These are phyloP conservation scores for Metschnikowia henanensis DNA, from an alignment of 805 yeast genomes.

Conservation along the genomic window DNA sequence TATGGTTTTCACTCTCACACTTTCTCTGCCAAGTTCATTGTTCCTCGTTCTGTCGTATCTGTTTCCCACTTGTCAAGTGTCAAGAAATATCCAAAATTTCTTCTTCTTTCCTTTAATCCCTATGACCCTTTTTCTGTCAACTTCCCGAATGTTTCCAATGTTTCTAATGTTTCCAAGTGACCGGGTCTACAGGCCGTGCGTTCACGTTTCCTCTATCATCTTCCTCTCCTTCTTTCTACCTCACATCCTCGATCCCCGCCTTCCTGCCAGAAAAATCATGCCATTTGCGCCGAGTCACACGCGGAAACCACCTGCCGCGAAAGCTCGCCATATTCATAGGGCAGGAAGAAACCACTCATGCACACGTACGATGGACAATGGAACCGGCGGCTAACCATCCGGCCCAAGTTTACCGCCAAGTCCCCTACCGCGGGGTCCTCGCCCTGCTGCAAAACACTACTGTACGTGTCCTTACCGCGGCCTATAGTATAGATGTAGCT, in stretches of 20 bases:
- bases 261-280: neutral
- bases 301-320: conserved; percentile 12
- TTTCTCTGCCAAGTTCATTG: too few relatives aligned
- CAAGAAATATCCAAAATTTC: too few relatives aligned
- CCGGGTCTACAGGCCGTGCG: too few relatives aligned
- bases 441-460: conserved; percentile 45
- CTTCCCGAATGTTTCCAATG: too few relatives aligned
- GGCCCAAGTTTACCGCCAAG: conserved; percentile 42
- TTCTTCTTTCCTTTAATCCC: too few relatives aligned
- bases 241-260: neutral
- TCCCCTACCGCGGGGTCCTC: conserved; percentile 43
- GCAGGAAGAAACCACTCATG: conserved; percentile 38
- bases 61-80: too few relatives aligned
- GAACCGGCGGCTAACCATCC: conserved; percentile 40
- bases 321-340: conserved; percentile 16
- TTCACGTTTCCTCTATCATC: too few relatives aligned
- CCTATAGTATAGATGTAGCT: conserved; percentile 45
- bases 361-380: conserved; percentile 46
- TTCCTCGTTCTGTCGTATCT: too few relatives aligned
- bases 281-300: conserved; percentile 4
- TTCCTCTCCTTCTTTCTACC: too few relatives aligned
- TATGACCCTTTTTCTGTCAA: too few relatives aligned
- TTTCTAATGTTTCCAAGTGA: too few relatives aligned
- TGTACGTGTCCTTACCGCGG: conserved; percentile 27
- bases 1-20: too few relatives aligned